Evolutionary conservation across 2,329 filamentous ascomycete species (phyloP), one percentile per base, ranked within the genome.

Genomic region (Aspergillus transmontanensis): DNA sequence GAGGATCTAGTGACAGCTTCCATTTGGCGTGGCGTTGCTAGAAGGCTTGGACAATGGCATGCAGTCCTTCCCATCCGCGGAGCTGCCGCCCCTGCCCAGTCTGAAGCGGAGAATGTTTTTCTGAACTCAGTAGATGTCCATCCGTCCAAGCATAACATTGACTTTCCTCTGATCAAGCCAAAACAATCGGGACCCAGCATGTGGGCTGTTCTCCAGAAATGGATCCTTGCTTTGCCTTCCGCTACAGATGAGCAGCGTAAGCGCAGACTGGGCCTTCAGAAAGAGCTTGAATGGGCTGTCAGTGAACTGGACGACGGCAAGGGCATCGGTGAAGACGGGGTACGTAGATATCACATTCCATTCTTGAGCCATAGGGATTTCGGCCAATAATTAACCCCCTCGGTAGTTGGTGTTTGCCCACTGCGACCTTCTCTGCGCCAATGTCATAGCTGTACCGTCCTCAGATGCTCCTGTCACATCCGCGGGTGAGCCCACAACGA

Each of bases 171-270:
- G 64, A 81, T 86, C 51, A 87, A 87, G 26, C 87, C 87, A 53
- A 87, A 87, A 64, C 92, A 90, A 73, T 89, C 89, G 6, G 84
- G 87, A n/a, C 92, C 93, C 21, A 97, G 96, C 76, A 82, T 96
- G 61, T 99, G 95, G 95, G 93, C 92, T 7, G 93, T 96, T 39
- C 91, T 97, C 86, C 93, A 96, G 77, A 96, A 94, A 80, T 99
- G 95, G 95, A 93, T 97, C 62, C 82, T 90, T 69, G 94, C 92
- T 45, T 83, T 99, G 66, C 94, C 95, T 14, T 87, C 84, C 58
- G 83, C 84, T 61, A 95, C 90, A 6, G 86, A 89, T 39, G 84
- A 86, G 60, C 87, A 97, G 76, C 85, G 85, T 64, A 79, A 85
- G 68, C 87, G 91, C 67, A 89, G 91, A 74, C 82, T 85, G 32